Evolutionary conservation across 1,139 yeast species (phyloP), one percentile per base, ranked within the genome.

Genomic region (Wickerhamomyces sp.): DNA sequence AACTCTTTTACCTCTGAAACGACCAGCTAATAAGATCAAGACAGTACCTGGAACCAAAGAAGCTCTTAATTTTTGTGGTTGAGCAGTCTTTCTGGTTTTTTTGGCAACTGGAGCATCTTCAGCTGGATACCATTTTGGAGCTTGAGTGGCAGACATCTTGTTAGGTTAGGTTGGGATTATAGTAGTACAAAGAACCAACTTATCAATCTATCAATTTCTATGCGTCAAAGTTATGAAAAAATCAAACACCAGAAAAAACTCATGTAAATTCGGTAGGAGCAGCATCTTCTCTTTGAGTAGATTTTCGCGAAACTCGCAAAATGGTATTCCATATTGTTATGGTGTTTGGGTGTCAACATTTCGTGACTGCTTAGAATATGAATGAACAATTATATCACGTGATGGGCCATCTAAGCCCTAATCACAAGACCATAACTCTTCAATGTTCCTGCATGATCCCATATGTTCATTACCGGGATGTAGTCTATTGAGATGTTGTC

Each of bases 1-100:
- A 59, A 88, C 96, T 74, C 96, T 87, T 84, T 88, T 88, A 67
- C 96, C 96, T 74, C 96, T 83, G 90, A 85, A 88, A 73, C 95
- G 85, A 68, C 96, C 96, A 61, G 96, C 95, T 67, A 88, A 81
- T 67, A 88, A 76, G 70, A 88, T 88, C 67, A 88, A 76, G 56
- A 88, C 95, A 63, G 96, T 82, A 68, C 96, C 96, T 68, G 96
- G 96, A 55, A 82, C 90, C 64, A 88, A 78, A 51, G 95, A 82
- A 59, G 89, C 74, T 72, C 96, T 87, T 69, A 87, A 78, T 74
- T 83, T 82, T 70, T 85, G 89, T 63, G 95, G 88, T 69, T 85
- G 85, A 58, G 76, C 76, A 60, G 86, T 68, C 80, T 86, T 84
- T 77, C 89, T 84, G 62, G 81, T 64, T 64, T 73, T 75, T 71